phyloP scores from a whole-genome alignment of 805 yeast genomes.

The Myxozyma kluyveri region DNA sequence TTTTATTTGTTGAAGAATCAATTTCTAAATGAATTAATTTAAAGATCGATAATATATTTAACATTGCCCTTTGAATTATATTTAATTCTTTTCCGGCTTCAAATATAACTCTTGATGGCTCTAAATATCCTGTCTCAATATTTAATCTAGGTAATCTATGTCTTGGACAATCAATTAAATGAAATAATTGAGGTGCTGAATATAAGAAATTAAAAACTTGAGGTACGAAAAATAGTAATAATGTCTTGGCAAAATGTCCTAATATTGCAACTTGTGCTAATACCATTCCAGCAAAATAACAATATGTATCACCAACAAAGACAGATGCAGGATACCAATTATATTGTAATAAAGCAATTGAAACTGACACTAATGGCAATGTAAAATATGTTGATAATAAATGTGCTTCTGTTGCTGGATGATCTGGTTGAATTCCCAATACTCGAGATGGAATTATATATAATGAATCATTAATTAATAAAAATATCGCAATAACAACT shows the following conservation, averaged over 20 bases:
- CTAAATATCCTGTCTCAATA: conserved; percentile 62
- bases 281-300: conserved; percentile 98
- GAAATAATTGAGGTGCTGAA: conserved; percentile 88
- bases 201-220: conserved; percentile 88
- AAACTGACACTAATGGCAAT: conserved; percentile 83
- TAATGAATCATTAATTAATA: conserved; percentile 72
- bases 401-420: conserved; percentile 75
- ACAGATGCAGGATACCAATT: conserved; percentile 92
- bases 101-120: conserved; percentile 56
- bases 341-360: conserved; percentile 67
- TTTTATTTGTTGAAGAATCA: conserved; percentile 33
- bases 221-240: conserved; percentile 80
- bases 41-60: conserved; percentile 50
- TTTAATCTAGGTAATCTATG: conserved; percentile 86
- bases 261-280: conserved; percentile 94
- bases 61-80: conserved; percentile 33
- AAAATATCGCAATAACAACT: conserved; percentile 66
- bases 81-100: conserved; percentile 30
- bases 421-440: conserved; percentile 31
- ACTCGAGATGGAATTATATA: conserved; percentile 50
- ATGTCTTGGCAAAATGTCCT: conserved; percentile 94
- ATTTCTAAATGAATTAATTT: conserved; percentile 49
- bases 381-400: conserved; percentile 73
- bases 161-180: conserved; percentile 88
- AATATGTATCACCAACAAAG: conserved; percentile 97